phyloP scores from a whole-genome alignment of 2,329 filamentous ascomycete species.

The Neospermospora avenae region DNA sequence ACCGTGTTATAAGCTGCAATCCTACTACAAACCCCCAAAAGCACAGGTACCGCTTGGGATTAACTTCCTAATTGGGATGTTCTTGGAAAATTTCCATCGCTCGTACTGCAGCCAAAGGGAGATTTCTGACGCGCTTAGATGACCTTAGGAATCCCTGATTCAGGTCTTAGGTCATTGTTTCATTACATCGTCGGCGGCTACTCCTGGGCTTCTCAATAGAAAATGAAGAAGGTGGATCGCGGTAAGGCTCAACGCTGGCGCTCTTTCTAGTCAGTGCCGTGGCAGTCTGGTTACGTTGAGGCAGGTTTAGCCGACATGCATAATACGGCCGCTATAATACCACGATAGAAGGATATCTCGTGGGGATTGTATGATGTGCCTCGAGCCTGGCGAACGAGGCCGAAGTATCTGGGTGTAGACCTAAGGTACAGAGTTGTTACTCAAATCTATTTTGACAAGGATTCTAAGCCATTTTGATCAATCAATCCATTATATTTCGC shows the following conservation, averaged over 20 bases:
- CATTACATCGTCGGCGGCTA: neutral
- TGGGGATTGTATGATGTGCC: no score
- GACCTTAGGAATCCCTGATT: neutral
- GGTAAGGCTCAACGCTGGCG: neutral
- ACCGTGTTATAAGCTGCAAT: neutral
- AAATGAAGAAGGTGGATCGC: neutral
- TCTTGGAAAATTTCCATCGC: neutral
- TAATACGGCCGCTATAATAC: no score
- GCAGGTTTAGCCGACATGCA: no score
- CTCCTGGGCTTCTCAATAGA: neutral
- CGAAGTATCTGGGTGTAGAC: no score
- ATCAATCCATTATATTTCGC: neutral
- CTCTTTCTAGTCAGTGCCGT: neutral
- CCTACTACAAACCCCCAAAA: neutral
- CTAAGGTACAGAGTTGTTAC: no score
- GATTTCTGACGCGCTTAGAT: neutral
- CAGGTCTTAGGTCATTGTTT: neutral
- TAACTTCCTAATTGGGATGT: neutral
- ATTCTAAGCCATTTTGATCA: neutral
- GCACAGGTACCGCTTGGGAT: neutral
- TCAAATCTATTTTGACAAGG: no score
- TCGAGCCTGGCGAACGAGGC: no score
- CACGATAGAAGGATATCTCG: no score
- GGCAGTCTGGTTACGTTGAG: no score
- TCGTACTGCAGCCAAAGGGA: slow-evolving; percentile 1